A percentile compares a stretch with the other conserved stretches of the same genome.
Conservation (phyloP, 768 basidiomycete genomes). For the Chalciporus chontae region DNA sequence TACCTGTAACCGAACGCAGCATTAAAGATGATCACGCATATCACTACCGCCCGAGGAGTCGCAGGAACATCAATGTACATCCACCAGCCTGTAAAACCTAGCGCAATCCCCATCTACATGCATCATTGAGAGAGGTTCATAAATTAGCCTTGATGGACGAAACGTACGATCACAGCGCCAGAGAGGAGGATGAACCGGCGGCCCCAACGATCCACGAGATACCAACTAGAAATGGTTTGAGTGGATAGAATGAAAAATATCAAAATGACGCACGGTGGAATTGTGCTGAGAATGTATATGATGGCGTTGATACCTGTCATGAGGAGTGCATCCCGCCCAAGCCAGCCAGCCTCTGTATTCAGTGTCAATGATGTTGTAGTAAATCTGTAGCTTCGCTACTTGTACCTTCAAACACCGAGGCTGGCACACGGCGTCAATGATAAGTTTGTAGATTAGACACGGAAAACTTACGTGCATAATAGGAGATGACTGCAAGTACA, state of each 20-base stretch:
- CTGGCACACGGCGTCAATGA: constrained; percentile 35
- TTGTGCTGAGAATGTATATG: constrained; percentile 73
- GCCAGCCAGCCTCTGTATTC: constrained; percentile 84
- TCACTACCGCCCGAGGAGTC: constrained; percentile 85
- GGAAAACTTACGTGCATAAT: constrained; percentile 77
- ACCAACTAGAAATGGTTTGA: constrained; percentile 60
- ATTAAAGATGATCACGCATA: constrained; percentile 89
- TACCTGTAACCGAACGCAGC: constrained; percentile 89
- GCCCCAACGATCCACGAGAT: constrained; percentile 89
- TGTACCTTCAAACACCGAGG: constrained; percentile 87
- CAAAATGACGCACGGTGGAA: constrained; percentile 68
- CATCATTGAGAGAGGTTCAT: constrained; percentile 1
- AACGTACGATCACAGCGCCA: constrained; percentile 73
- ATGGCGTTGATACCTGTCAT: constrained; percentile 95
- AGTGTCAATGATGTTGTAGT: constrained; percentile 5
- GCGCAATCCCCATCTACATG: constrained; percentile 72
- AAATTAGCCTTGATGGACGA: neutral
- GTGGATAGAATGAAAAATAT: constrained; percentile 2
- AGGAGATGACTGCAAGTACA: constrained; percentile 72
- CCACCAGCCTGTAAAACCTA: constrained; percentile 86
- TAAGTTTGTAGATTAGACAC: neutral
- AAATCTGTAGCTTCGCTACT: neutral
- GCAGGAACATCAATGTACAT: constrained; percentile 85
- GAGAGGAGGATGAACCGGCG: constrained; percentile 82
- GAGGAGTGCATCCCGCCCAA: constrained; percentile 87